These are phyloP conservation scores for Penicillium atrosanguineum DNA, from an alignment of 495 filamentous ascomycete genomes.

Conservation along the genomic window DNA sequence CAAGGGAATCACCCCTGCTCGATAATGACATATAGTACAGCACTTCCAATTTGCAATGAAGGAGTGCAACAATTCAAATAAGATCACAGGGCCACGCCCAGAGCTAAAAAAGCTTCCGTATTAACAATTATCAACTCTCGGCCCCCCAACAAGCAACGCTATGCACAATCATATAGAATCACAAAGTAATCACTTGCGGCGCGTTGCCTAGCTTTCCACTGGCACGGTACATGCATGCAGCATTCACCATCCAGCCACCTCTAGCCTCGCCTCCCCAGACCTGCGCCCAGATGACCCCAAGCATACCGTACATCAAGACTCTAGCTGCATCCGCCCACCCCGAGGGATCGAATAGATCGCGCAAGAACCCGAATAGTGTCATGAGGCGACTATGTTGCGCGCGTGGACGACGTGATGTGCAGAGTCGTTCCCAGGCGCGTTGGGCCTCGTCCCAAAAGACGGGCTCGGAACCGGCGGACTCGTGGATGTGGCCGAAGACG, in stretches of 20 bases:
- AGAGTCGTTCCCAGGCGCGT: constrained; percentile 64
- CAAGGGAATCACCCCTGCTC: background rate
- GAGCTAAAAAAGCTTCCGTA: background rate
- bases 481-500: constrained; percentile 89
- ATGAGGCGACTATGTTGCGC: constrained; percentile 23
- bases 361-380: constrained; percentile 41
- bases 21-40: background rate
- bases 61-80: background rate
- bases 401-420: constrained; percentile 31
- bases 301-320: constrained; percentile 60
- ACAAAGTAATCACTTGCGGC: constrained; percentile 58
- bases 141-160: background rate
- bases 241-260: constrained; percentile 68
- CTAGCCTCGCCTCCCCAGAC: constrained; percentile 63
- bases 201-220: constrained; percentile 63
- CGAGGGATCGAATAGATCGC: constrained; percentile 50
- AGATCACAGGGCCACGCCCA: background rate
- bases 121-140: background rate
- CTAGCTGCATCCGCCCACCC: constrained; percentile 62
- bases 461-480: constrained; percentile 56
- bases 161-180: constrained; percentile 5
- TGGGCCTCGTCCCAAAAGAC: constrained; percentile 80
- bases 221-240: constrained; percentile 66
- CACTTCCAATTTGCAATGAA: too few relatives aligned
- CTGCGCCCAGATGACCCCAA: constrained; percentile 66